A percentile compares a stretch with the other conserved stretches of the same genome.
Conservation (phyloP, 345 rosid species). For the Hibiscus syriacus region DNA sequence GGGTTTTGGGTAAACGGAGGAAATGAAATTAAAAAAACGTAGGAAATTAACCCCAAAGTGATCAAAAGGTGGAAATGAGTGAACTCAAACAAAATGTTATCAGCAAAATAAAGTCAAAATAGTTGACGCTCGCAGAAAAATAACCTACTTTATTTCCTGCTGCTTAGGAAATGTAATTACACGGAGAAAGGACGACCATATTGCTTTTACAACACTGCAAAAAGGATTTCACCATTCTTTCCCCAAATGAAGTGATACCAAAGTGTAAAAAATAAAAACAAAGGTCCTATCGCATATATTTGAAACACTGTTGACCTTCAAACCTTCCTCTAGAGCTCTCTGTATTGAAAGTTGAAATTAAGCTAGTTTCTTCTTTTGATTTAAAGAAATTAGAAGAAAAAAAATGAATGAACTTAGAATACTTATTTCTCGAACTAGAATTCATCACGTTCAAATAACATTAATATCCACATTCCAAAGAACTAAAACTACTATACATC, state of each 20-base stretch:
- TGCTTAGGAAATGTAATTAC: background rate
- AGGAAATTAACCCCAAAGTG: conserved; percentile 15
- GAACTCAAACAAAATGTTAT: background rate
- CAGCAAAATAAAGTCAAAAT: background rate
- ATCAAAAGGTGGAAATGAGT: background rate
- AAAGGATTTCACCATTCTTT: background rate
- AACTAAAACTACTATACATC: conserved; percentile 1
- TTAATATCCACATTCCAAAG: background rate
- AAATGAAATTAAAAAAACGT: no score
- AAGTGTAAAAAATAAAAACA: no score
- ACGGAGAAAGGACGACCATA: background rate
- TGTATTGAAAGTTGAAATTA: background rate
- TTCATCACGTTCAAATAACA: background rate
- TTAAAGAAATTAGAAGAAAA: background rate
- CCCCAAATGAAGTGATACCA: background rate
- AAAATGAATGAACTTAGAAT: background rate
- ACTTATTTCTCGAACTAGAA: background rate
- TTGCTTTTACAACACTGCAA: background rate
- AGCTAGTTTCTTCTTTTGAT: background rate
- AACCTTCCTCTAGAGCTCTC: background rate
- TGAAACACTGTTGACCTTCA: background rate
- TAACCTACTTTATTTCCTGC: background rate
- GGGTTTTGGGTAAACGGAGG: no score
- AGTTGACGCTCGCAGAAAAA: background rate
- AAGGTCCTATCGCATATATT: background rate